These are phyloP conservation scores for Citrus maxima DNA, from an alignment of 345 rosid species.

Conservation along the genomic window DNA sequence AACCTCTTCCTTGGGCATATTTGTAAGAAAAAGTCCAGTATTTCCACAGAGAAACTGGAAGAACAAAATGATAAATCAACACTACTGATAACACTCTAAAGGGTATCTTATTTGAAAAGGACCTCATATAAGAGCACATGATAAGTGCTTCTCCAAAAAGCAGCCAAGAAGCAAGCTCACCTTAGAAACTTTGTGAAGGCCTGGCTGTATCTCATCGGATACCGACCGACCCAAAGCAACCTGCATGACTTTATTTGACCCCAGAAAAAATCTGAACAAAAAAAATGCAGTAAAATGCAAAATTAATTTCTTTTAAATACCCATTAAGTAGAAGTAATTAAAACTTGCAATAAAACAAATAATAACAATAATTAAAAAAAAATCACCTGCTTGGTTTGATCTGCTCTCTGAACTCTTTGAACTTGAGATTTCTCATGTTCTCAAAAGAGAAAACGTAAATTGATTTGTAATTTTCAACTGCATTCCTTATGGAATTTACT, in stretches of 20 bases:
- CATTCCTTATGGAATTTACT: slow-evolving; percentile 66
- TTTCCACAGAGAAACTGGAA: slow-evolving; percentile 70
- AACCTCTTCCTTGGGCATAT: slow-evolving; percentile 78
- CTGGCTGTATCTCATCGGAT: slow-evolving; percentile 79
- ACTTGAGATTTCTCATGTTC: slow-evolving; percentile 94
- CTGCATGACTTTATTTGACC: slow-evolving; percentile 97
- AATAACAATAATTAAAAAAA: not conserved
- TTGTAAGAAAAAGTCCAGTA: slow-evolving; percentile 78
- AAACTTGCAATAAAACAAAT: not conserved
- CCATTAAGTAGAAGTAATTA: not conserved
- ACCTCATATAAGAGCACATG: not conserved
- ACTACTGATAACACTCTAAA: not conserved
- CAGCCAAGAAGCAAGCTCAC: slow-evolving; percentile 26
- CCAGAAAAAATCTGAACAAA: slow-evolving; percentile 73
- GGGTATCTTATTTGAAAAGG: not conserved
- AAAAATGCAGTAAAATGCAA: not conserved
- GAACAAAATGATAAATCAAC: slow-evolving; percentile 4
- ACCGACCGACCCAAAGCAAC: slow-evolving; percentile 89
- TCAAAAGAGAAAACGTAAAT: slow-evolving; percentile 82
- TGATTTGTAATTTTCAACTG: slow-evolving; percentile 54
- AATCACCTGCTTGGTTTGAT: slow-evolving; percentile 73
- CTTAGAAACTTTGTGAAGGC: slow-evolving; percentile 76
- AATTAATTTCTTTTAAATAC: not conserved
- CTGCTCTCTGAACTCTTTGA: slow-evolving; percentile 91
- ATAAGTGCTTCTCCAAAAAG: not conserved